Percentiles rank a stretch among this genome's conserved stretches.
Evolutionary conservation across 768 basidiomycete genomes (phyloP).

Genomic region (Tulasnella calospora): DNA sequence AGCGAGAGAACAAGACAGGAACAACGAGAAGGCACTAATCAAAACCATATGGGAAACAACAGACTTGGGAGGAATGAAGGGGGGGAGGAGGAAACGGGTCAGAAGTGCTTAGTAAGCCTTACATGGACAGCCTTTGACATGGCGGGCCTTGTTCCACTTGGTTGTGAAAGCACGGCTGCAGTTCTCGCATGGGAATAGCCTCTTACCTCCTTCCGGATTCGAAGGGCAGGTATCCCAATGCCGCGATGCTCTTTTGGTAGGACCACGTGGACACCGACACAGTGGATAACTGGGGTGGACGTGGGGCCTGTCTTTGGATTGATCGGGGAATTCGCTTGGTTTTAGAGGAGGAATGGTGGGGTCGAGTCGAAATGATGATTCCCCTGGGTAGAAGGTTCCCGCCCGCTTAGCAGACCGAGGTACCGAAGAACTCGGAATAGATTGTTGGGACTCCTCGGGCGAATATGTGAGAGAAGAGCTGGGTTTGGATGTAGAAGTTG

Average conservation of each 20-base stretch:
- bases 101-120: too few species aligned
- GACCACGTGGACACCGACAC: background rate
- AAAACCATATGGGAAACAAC: too few species aligned
- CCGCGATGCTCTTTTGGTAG: background rate
- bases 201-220: background rate
- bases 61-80: too few species aligned
- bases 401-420: background rate
- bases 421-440: background rate
- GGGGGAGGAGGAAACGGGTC: too few species aligned
- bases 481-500: background rate
- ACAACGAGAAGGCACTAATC: too few species aligned
- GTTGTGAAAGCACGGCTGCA: background rate
- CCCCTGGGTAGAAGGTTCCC: background rate
- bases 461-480: background rate
- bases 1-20: too few species aligned
- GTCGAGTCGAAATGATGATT: background rate
- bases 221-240: background rate
- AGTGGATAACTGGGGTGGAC: background rate
- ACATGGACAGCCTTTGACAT: background rate
- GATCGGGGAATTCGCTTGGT: background rate
- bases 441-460: background rate
- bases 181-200: background rate
- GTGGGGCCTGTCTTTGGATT: background rate
- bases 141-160: background rate
- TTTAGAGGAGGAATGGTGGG: background rate